phyloP scores from a whole-genome alignment of 805 yeast genomes.

The Yamadazyma endophytica region DNA sequence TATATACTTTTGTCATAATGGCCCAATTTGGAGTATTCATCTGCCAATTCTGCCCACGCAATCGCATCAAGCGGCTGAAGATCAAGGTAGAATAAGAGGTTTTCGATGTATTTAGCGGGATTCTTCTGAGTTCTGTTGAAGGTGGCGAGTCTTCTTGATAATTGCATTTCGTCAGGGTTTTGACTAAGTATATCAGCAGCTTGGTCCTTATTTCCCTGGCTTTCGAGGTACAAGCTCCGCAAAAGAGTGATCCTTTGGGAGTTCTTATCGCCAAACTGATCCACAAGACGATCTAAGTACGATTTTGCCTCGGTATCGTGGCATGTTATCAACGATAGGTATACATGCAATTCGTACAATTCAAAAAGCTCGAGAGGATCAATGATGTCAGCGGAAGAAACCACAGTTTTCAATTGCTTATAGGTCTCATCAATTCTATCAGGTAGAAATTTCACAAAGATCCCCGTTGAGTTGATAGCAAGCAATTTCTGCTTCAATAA shows the following conservation, averaged over 20 bases:
- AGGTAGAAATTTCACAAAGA: slow-evolving; percentile 49
- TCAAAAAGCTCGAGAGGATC: slow-evolving; percentile 48
- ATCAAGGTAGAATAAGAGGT: slow-evolving; percentile 52
- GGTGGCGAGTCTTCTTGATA: slow-evolving; percentile 35
- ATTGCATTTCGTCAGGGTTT: slow-evolving; percentile 30
- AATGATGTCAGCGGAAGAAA: slow-evolving; percentile 22
- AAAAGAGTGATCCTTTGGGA: slow-evolving; percentile 56
- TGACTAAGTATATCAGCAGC: slow-evolving; percentile 25
- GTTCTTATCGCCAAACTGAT: slow-evolving; percentile 49
- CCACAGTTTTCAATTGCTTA: slow-evolving; percentile 38
- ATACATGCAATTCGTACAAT: slow-evolving; percentile 69
- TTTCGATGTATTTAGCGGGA: slow-evolving; percentile 46
- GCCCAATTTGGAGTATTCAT: slow-evolving; percentile 56
- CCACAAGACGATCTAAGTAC: slow-evolving; percentile 59
- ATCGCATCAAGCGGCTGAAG: slow-evolving; percentile 71
- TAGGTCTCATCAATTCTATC: slow-evolving; percentile 35
- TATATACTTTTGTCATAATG: slow-evolving; percentile 64
- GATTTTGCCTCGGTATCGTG: slow-evolving; percentile 70
- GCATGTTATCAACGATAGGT: slow-evolving; percentile 53
- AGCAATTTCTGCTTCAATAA: slow-evolving; percentile 43
- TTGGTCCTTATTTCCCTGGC: slow-evolving; percentile 35
- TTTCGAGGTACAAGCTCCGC: slow-evolving; percentile 54
- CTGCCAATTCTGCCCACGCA: slow-evolving; percentile 74
- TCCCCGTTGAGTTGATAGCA: slow-evolving; percentile 45
- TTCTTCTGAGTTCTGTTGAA: slow-evolving; percentile 21